These are phyloP conservation scores for Gymnopilus junonius DNA, from an alignment of 768 basidiomycete genomes.

Conservation along the genomic window DNA sequence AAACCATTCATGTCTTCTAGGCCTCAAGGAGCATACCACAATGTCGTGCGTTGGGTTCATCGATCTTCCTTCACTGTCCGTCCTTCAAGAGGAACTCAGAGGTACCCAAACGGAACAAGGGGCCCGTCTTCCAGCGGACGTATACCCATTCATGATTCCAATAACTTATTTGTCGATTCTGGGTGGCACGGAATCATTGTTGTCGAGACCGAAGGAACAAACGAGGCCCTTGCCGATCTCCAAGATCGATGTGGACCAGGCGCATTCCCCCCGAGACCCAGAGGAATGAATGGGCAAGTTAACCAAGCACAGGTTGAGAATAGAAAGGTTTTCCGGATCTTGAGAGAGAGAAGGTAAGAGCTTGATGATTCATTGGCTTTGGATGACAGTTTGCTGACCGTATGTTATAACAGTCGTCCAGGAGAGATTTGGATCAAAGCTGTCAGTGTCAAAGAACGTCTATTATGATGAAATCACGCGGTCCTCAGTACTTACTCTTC, in stretches of 20 bases:
- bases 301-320: slow-evolving; percentile 44
- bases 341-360: slow-evolving; percentile 75
- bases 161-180: slow-evolving; percentile 65
- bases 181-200: slow-evolving; percentile 87
- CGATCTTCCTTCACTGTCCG: slow-evolving; percentile 77
- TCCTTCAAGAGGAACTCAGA: slow-evolving; percentile 41
- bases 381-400: not conserved
- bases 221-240: slow-evolving; percentile 81
- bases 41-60: slow-evolving; percentile 85
- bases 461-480: slow-evolving; percentile 5
- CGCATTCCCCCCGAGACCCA: slow-evolving; percentile 64
- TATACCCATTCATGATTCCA: slow-evolving; percentile 59
- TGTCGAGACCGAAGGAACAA: slow-evolving; percentile 86
- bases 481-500: not conserved
- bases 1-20: slow-evolving; percentile 37
- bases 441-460: slow-evolving; percentile 53
- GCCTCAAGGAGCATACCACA: slow-evolving; percentile 79
- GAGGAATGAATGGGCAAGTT: slow-evolving; percentile 40
- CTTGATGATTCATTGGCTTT: slow-evolving; percentile 29
- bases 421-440: slow-evolving; percentile 74
- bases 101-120: slow-evolving; percentile 32
- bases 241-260: slow-evolving; percentile 73
- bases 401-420: slow-evolving; percentile 26
- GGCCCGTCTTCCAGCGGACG: slow-evolving; percentile 29
- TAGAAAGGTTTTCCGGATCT: slow-evolving; percentile 59